A percentile compares a stretch with the other conserved stretches of the same genome.
Evolutionary conservation across 176 grass and related monocot genomes (phyloP).

Genomic region (Canna indica): DNA sequence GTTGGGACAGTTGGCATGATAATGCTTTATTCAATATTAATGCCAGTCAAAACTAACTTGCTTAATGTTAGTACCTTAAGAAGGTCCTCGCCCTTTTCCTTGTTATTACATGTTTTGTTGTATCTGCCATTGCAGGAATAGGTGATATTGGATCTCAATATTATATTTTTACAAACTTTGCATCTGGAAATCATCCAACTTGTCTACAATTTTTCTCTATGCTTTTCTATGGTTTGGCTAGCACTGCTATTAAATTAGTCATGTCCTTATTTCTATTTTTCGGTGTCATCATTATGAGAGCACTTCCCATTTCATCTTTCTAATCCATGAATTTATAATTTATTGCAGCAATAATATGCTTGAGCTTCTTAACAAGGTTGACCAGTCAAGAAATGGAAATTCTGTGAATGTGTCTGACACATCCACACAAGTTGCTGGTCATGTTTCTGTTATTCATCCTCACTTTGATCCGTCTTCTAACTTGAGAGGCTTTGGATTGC

Average conservation of each 20-base stretch:
- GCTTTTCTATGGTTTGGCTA: no score
- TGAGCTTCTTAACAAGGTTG: conserved; percentile 27
- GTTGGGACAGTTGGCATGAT: no score
- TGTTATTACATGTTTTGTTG: neutral
- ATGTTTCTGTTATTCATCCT: neutral
- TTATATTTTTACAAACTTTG: neutral
- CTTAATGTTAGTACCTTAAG: no score
- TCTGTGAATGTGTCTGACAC: conserved; percentile 5
- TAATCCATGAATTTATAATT: conserved; percentile 2
- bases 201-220: neutral
- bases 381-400: conserved; percentile 15
- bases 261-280: neutral
- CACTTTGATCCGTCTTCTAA: conserved; percentile 12
- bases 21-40: no score
- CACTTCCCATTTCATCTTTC: neutral
- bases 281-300: neutral
- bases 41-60: no score
- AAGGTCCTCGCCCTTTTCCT: neutral
- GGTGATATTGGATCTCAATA: neutral
- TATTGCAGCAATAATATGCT: conserved; percentile 22
- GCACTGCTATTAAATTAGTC: neutral
- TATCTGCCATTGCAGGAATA: neutral
- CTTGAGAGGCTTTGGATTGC: conserved; percentile 5
- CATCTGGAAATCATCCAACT: neutral
- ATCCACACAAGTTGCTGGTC: neutral